Percentiles rank a stretch among this genome's conserved stretches.
Evolutionary conservation across 257 asterid species (phyloP).

Genomic region (Solanum sitiens): DNA sequence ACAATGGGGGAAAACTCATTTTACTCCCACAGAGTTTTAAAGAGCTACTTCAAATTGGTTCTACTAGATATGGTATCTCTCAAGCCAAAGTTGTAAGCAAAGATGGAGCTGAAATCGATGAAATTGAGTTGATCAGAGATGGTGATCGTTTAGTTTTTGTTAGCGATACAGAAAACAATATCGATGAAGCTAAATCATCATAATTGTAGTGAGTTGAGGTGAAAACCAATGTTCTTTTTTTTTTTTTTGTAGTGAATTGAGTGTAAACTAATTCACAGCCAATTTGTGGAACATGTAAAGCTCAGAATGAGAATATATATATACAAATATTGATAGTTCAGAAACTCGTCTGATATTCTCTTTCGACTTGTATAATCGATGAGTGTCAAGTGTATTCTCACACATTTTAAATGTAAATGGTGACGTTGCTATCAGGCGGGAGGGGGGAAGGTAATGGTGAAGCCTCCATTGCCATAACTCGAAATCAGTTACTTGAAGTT

Average conservation of each 20-base stretch:
- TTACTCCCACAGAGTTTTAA: slow-evolving; percentile 49
- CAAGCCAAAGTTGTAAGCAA: slow-evolving; percentile 29
- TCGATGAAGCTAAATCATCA: neutral
- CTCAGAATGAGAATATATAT: neutral
- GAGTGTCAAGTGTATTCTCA: neutral
- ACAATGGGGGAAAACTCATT: slow-evolving; percentile 42
- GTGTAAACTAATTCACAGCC: neutral
- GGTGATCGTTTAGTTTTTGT: slow-evolving; percentile 56
- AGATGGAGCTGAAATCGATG: slow-evolving; percentile 62
- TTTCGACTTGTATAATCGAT: neutral
- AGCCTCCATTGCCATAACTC: neutral
- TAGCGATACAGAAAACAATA: slow-evolving; percentile 10
- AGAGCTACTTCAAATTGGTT: slow-evolving; percentile 38
- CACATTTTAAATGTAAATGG: neutral
- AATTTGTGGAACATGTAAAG: neutral
- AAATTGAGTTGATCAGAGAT: slow-evolving; percentile 59
- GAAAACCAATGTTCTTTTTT: neutral
- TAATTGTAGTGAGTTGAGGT: neutral
- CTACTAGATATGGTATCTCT: slow-evolving; percentile 35
- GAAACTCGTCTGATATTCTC: neutral
- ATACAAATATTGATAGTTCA: neutral
- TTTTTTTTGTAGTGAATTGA: neutral
- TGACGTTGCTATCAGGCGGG: neutral
- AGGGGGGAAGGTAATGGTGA: neutral
- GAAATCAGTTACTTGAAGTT: neutral